A percentile compares a stretch with the other conserved stretches of the same genome.
phyloP scores from a whole-genome alignment of 2,329 filamentous ascomycete genomes.

The Neonectria coccinea region DNA sequence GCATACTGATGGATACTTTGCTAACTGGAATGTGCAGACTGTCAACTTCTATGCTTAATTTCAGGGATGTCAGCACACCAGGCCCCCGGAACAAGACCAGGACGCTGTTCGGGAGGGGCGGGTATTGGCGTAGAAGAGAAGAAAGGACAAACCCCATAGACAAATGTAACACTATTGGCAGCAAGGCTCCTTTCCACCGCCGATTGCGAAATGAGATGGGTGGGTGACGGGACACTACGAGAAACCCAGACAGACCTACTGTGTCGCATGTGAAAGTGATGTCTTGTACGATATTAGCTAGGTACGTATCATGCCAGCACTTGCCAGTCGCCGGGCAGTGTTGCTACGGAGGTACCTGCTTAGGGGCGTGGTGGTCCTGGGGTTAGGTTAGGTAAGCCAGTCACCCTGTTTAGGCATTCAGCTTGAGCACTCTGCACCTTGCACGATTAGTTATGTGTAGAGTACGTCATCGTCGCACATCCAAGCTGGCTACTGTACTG shows the following conservation, averaged over 20 bases:
- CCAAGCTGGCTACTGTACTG: slow-evolving; percentile 24
- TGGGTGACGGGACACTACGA: not conserved
- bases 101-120: slow-evolving; percentile 19
- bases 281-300: too few species aligned
- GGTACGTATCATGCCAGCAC: too few species aligned
- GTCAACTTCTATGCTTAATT: slow-evolving; percentile 68
- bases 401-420: slow-evolving; percentile 38
- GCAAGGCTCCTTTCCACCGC: slow-evolving; percentile 17
- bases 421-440: slow-evolving; percentile 34
- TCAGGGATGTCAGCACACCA: slow-evolving; percentile 10
- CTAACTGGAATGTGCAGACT: slow-evolving; percentile 54
- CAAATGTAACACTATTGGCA: slow-evolving; percentile 45
- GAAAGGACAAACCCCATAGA: slow-evolving; percentile 39
- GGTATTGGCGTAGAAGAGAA: slow-evolving; percentile 37
- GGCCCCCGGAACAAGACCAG: slow-evolving; percentile 13
- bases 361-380: not conserved
- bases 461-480: slow-evolving; percentile 44
- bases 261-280: not conserved
- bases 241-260: too few species aligned
- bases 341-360: too few species aligned
- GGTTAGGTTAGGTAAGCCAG: slow-evolving; percentile 27
- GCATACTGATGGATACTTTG: not conserved
- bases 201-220: not conserved
- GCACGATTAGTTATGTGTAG: slow-evolving; percentile 25
- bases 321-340: too few species aligned